Conservation (phyloP, 306 rosid species). For the Acacia acuminata region DNA sequence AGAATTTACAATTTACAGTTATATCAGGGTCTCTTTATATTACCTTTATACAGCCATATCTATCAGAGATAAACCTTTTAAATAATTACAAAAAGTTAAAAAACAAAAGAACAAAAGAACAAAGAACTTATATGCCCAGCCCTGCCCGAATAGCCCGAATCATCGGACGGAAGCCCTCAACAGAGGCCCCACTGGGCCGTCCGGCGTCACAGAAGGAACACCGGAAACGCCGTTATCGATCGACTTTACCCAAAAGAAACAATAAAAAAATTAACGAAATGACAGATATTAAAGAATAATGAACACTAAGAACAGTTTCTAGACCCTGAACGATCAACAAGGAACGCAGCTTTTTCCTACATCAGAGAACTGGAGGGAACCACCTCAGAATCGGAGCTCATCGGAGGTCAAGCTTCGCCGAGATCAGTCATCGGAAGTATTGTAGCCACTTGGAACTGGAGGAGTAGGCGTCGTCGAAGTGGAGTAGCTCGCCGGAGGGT, state of each 20-base stretch:
- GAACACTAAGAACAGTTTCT: background rate
- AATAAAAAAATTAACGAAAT: background rate
- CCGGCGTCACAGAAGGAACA: background rate
- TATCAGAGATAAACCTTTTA: no score
- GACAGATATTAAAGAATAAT: background rate
- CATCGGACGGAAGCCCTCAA: background rate
- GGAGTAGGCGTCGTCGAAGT: conserved; percentile 25
- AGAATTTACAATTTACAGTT: no score
- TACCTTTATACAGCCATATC: background rate
- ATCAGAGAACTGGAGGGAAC: background rate
- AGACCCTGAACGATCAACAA: background rate
- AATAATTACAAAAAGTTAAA: no score
- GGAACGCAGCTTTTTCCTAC: background rate
- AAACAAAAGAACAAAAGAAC: no score
- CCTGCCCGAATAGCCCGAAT: no score
- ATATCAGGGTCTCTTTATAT: background rate
- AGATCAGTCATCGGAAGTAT: background rate
- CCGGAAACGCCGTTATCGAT: background rate
- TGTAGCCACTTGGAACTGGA: conserved; percentile 13
- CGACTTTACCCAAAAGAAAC: background rate
- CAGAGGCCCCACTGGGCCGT: background rate
- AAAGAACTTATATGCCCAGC: no score
- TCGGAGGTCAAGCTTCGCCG: background rate
- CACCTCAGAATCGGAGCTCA: conserved; percentile 27
- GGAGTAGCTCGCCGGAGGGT: conserved; percentile 26